Conservation (phyloP, 2,329 filamentous ascomycete species). For the Diaporthe humulicola region DNA sequence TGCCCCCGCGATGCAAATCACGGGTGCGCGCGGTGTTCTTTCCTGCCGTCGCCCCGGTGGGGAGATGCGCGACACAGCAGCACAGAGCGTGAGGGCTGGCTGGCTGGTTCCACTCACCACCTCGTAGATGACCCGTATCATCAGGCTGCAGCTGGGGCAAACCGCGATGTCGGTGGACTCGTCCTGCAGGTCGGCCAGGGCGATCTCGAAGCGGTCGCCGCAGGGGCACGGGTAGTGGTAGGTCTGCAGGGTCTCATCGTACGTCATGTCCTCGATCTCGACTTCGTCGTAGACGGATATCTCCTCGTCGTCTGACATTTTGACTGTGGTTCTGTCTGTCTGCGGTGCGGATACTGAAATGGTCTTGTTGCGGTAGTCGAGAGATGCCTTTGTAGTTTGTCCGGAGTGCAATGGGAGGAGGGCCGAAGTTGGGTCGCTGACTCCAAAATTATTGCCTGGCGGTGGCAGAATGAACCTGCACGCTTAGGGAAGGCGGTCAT, state of each 20-base stretch:
- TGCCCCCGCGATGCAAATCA: not conserved
- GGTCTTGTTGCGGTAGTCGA: not conserved
- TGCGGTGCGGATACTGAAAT: not conserved
- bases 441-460: constrained; percentile 22
- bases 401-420: not conserved
- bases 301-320: constrained; percentile 72
- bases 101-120: constrained; percentile 65
- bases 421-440: constrained; percentile 12
- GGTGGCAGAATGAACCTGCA: constrained; percentile 18
- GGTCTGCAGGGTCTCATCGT: constrained; percentile 82
- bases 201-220: constrained; percentile 95
- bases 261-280: constrained; percentile 99
- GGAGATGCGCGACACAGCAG: not conserved
- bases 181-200: constrained; percentile 85
- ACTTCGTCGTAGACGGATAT: constrained; percentile 94
- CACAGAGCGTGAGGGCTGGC: not conserved
- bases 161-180: constrained; percentile 91
- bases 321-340: constrained; percentile 36
- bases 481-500: too few relatives aligned
- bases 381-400: not conserved
- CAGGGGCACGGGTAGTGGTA: constrained; percentile 98
- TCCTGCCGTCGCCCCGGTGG: not conserved
- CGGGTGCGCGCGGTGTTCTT: not conserved
- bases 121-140: constrained; percentile 96
- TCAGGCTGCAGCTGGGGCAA: constrained; percentile 96